These are phyloP conservation scores for Asterophora parasitica DNA, from an alignment of 768 basidiomycete genomes.

Conservation along the genomic window DNA sequence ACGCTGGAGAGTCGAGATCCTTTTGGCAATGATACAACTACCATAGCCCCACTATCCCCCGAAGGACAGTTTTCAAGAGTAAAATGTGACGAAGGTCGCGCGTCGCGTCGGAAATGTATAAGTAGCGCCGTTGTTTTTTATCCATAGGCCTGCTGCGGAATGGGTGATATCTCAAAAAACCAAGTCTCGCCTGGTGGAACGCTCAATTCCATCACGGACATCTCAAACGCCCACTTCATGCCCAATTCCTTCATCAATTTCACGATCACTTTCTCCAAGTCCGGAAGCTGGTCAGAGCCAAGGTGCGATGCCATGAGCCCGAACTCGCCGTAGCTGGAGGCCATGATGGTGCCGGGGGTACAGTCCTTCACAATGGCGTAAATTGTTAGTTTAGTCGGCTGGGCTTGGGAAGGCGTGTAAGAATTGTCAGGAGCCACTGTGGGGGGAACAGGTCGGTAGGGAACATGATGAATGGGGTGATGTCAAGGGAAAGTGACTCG, in stretches of 20 bases:
- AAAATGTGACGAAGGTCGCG: no score
- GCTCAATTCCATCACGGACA: constrained; percentile 1
- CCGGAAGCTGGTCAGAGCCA: constrained; percentile 3
- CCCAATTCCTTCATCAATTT: neutral
- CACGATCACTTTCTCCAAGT: neutral
- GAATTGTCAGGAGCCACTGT: constrained; percentile 1
- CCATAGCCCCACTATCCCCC: no score
- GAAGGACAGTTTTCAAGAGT: no score
- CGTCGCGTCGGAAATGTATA: no score
- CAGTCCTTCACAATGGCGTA: neutral
- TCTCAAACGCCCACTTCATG: constrained; percentile 3
- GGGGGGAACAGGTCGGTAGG: constrained; percentile 1
- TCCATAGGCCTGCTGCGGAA: no score
- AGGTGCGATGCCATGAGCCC: constrained; percentile 3
- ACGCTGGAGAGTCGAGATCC: no score
- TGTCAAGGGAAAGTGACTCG: constrained; percentile 2
- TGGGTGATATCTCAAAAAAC: no score
- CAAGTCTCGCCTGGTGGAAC: no score
- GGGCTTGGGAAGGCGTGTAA: neutral
- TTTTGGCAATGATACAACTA: no score
- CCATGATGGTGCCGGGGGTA: neutral
- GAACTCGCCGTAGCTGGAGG: neutral
- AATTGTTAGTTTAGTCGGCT: constrained; percentile 3
- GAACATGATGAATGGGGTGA: constrained; percentile 2
- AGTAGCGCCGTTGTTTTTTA: no score